Percentiles rank a stretch among this genome's conserved stretches.
phyloP scores from a whole-genome alignment of 73 alveolate genomes.

The Tetrahymena elliotti region DNA sequence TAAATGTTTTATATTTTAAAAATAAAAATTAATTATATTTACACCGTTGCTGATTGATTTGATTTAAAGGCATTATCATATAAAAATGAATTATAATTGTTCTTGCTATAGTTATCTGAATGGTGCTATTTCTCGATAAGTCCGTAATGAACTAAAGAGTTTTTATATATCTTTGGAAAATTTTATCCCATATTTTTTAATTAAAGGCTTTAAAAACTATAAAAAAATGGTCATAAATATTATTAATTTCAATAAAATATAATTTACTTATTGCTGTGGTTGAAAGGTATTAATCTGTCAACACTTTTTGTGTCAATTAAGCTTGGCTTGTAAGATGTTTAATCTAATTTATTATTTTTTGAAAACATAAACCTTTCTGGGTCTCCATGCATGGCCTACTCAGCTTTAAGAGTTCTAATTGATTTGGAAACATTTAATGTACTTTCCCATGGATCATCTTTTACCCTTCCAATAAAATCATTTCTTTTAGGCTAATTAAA shows the following conservation, averaged over 20 bases:
- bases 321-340: constrained; percentile 1
- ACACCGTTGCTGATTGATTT: neutral
- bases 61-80: neutral
- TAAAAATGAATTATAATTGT: neutral
- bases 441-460: neutral
- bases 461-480: neutral
- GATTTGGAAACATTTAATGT: constrained; percentile 2
- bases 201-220: neutral
- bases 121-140: neutral
- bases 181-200: neutral
- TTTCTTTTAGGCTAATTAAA: neutral
- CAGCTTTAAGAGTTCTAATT: constrained; percentile 15
- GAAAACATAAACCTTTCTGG: constrained; percentile 17
- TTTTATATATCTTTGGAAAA: neutral
- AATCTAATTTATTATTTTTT: constrained; percentile 2
- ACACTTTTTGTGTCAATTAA: constrained; percentile 11
- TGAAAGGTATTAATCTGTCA: constrained; percentile 26
- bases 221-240: neutral
- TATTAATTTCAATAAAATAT: neutral
- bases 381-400: constrained; percentile 13
- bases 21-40: neutral
- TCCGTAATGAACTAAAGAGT: neutral
- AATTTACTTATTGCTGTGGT: constrained; percentile 25
- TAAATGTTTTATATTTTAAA: too few relatives aligned
- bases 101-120: neutral